A percentile compares a stretch with the other conserved stretches of the same genome.
These are phyloP conservation scores for Cryptococcus jaspeensis DNA, from an alignment of 1,284 basidiomycete species.

Conservation along the genomic window DNA sequence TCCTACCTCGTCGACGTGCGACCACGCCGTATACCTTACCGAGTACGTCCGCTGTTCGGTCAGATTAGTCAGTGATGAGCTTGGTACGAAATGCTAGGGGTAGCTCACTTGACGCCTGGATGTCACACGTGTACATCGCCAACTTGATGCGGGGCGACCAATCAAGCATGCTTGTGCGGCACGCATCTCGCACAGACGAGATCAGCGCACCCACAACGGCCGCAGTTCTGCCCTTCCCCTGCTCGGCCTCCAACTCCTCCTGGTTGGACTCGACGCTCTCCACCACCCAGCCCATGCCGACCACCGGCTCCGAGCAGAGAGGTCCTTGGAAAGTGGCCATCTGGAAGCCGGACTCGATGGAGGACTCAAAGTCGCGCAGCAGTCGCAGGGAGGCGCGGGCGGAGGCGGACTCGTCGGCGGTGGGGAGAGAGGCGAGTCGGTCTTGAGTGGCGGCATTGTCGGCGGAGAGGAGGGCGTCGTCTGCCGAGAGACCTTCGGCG, in stretches of 20 bases:
- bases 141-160: slow-evolving; percentile 97
- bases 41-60: slow-evolving; percentile 79
- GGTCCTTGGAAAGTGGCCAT: slow-evolving; percentile 92
- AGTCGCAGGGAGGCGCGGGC: slow-evolving; percentile 36
- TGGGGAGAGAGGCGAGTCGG: slow-evolving; percentile 21
- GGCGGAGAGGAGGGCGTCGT: slow-evolving; percentile 42
- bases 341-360: slow-evolving; percentile 92
- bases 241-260: slow-evolving; percentile 61
- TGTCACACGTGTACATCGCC: slow-evolving; percentile 99
- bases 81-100: neutral
- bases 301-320: slow-evolving; percentile 89
- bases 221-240: slow-evolving; percentile 65
- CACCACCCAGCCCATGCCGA: slow-evolving; percentile 89
- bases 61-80: slow-evolving; percentile 7
- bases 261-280: slow-evolving; percentile 61
- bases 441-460: slow-evolving; percentile 29
- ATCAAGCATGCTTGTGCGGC: slow-evolving; percentile 82
- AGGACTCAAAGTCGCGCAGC: slow-evolving; percentile 68
- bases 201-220: slow-evolving; percentile 88
- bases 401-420: slow-evolving; percentile 39
- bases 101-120: slow-evolving; percentile 88
- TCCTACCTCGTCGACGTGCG: slow-evolving; percentile 81
- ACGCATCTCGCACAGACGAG: slow-evolving; percentile 83
- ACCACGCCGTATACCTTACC: slow-evolving; percentile 98
- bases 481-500: slow-evolving; percentile 43